Evolutionary conservation across 208 protist species (phyloP).

Genomic region (Acanthamoeba sp.): DNA sequence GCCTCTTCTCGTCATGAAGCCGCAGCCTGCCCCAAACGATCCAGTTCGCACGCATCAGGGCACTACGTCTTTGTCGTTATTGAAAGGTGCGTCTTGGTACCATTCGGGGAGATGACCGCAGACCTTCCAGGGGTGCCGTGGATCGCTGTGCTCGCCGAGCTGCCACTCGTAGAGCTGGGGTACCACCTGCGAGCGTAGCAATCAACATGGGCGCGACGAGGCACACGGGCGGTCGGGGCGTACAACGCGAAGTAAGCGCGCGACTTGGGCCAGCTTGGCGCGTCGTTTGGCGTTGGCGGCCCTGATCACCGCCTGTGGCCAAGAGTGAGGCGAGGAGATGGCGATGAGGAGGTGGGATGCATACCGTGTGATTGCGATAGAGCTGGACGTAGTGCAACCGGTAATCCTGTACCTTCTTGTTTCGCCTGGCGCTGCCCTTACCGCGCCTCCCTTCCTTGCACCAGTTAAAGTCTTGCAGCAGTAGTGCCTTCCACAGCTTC

Average conservation of each 20-base stretch:
- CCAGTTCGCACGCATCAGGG: no score
- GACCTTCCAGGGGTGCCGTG: background rate
- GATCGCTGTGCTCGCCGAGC: background rate
- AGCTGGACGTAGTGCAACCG: background rate
- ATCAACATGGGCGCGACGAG: background rate
- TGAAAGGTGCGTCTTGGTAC: background rate
- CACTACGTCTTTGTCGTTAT: background rate
- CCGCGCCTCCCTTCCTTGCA: background rate
- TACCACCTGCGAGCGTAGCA: background rate
- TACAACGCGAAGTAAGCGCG: no score
- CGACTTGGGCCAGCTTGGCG: no score
- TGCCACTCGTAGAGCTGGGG: background rate
- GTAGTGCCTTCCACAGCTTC: background rate
- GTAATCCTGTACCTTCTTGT: background rate
- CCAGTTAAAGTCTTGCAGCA: background rate
- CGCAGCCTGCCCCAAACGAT: background rate
- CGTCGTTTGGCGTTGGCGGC: no score
- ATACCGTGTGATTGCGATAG: background rate
- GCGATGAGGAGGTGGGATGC: background rate
- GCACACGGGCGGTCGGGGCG: no score
- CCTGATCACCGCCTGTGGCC: no score
- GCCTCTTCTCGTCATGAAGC: background rate
- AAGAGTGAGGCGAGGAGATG: background rate
- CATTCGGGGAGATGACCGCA: background rate
- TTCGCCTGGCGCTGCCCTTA: background rate